A percentile compares a stretch with the other conserved stretches of the same genome.
These are phyloP conservation scores for Fusarium setosum DNA, from an alignment of 2,329 filamentous ascomycete genomes.

Conservation along the genomic window DNA sequence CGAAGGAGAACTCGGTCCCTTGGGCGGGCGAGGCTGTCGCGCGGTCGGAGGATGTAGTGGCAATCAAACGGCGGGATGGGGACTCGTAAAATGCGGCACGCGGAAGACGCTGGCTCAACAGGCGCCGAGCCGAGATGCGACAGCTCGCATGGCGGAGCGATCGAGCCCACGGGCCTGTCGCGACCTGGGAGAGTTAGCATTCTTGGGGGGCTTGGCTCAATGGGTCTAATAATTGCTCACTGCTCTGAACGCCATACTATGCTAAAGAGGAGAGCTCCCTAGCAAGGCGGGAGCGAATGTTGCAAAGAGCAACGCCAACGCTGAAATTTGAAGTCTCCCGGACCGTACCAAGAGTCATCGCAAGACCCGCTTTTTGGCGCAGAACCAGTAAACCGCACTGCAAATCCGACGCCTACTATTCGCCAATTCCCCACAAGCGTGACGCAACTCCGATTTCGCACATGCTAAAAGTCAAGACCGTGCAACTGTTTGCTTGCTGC, in stretches of 20 bases:
- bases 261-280: too few species aligned
- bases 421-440: too few species aligned
- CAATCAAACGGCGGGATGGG: not conserved
- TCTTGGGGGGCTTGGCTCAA: not conserved
- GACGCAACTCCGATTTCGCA: too few species aligned
- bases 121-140: not conserved
- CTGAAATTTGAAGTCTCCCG: too few species aligned
- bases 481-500: too few species aligned
- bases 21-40: not conserved
- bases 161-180: not conserved
- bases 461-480: too few species aligned
- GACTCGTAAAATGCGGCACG: not conserved
- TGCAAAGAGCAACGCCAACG: too few species aligned
- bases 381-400: too few species aligned
- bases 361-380: too few species aligned
- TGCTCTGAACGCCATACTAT: not conserved
- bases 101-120: not conserved
- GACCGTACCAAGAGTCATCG: too few species aligned
- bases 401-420: too few species aligned
- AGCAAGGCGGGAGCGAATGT: too few species aligned
- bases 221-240: not conserved
- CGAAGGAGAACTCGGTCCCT: not conserved
- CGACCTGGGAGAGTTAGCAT: not conserved
- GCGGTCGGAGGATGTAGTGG: not conserved
- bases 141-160: not conserved